Evolutionary conservation across 768 basidiomycete species (phyloP).

Genomic region (Pholiota conissans): DNA sequence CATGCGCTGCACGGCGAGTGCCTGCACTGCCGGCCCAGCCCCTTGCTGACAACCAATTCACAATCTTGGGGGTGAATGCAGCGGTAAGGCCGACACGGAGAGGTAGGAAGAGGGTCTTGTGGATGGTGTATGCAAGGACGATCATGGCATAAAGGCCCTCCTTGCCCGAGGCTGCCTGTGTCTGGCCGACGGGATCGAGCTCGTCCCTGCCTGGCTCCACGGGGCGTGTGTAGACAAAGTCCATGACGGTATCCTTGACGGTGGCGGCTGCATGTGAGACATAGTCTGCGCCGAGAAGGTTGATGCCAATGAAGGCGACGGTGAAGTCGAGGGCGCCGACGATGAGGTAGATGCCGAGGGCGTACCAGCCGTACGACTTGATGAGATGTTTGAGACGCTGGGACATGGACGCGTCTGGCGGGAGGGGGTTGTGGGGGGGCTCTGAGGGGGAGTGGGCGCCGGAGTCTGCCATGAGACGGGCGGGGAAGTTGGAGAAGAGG

Average conservation of each 20-base stretch:
- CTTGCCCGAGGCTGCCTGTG: conserved; percentile 37
- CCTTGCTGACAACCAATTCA: conserved; percentile 74
- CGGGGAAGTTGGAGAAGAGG: conserved; percentile 47
- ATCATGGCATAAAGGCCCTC: conserved; percentile 92
- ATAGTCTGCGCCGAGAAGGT: conserved; percentile 87
- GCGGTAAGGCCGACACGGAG: conserved; percentile 88
- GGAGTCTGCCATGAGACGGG: conserved; percentile 43
- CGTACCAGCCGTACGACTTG: conserved; percentile 94
- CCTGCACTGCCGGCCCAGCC: conserved; percentile 86
- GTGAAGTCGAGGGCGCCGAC: conserved; percentile 79
- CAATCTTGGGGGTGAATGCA: conserved; percentile 81
- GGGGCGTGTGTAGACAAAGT: conserved; percentile 50
- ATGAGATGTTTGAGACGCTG: conserved; percentile 80
- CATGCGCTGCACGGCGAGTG: conserved; percentile 58
- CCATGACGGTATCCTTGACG: conserved; percentile 48
- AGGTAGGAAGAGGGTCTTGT: conserved; percentile 93
- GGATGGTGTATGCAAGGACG: conserved; percentile 89
- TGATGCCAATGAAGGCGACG: conserved; percentile 81
- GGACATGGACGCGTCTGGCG: conserved; percentile 57
- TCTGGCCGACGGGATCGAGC: conserved; percentile 41
- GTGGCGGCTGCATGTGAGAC: conserved; percentile 68
- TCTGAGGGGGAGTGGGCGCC: conserved; percentile 17
- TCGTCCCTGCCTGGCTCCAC: conserved; percentile 71
- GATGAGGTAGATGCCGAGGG: conserved; percentile 84
- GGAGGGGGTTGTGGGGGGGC: conserved; percentile 27